Evolutionary conservation across 2,329 filamentous ascomycete species (phyloP), one percentile per base, ranked within the genome.

Genomic region (Xylaria sp.): DNA sequence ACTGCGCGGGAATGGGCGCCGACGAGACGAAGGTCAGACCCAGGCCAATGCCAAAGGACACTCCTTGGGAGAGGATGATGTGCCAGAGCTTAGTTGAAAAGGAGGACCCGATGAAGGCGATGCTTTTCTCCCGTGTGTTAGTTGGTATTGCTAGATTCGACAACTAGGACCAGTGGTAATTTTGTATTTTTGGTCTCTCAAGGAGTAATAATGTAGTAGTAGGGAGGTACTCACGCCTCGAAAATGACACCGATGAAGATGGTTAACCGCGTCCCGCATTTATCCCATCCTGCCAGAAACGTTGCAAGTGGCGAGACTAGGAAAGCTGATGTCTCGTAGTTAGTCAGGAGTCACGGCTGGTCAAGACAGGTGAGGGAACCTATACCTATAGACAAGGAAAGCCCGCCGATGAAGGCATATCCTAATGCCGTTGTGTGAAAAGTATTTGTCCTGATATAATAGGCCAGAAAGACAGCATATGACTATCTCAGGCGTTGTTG

Each of bases 31-130:
- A 95, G 10, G 91, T 82, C 66, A 94, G 90, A 0, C 92, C 92
- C 86, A 95, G 90, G 3, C 92, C 92, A 26, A 90, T 78, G n/a
- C 93, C 93, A 70, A 95, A 94, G 63, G 89, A 87, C 2, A 94
- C 76, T 4, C 93, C 93, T 76, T 95, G 93, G 6, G 86, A 87
- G 0, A 95, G 84, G 66, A 94, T 89, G 0, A 96, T 84, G 42
- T 95, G 92, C 90, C 92, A 94, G 66, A 93, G 89, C 65, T 87
- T 76, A 17, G 77, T 82, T 0, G 90, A 87, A 73, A 93, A 94
- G 15, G 89, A 91, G 7, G 92, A 92, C 1, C 87, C 88, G 53
- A 94, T 86, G 68, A 94, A 85, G 26, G 88, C 89, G 9, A 83
- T 80, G 0, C 81, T 83, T 60, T 23, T 20, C 11, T 67, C 33